Evolutionary conservation across 148 eudicot species (phyloP), one percentile per base, ranked within the genome.

Genomic region (Amaranthus cruentus): DNA sequence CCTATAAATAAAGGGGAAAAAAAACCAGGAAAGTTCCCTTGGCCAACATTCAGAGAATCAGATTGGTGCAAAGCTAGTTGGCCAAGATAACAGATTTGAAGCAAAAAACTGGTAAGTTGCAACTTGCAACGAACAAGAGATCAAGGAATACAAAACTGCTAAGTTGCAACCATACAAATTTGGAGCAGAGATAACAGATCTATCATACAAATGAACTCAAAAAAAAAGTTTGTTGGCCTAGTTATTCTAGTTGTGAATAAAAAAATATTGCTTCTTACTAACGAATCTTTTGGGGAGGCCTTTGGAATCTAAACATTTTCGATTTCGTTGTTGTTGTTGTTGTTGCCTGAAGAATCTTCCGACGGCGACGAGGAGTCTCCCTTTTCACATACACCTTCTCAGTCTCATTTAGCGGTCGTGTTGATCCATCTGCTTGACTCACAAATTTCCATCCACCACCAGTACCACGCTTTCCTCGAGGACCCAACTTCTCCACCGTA

Each of bases 401-500:
- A 3, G 21, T 79, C 53, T 91, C 93, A 68, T 94, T 85, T 65
- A 94, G 62, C 48, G 97, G 90, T 28, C 98, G 77, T 49, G 87
- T 91, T 44, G 98, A 75, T 59, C 98, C 98, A 78, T 94, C 91
- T 3, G 93, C 83, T 10, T 71, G 38, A 44, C 93, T 88, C 38
- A 88, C 79, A 47, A 94, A 88, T 70, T 88, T 94, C 93, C 93
- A 89, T 50, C 98, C 98, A 64, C 97, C 97, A 48, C 89, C 83
- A 28, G 72, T 77, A 50, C 98, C 98, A 73, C 97, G 90, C 81
- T 91, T 95, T 46, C 90, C 96, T 56, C 72, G 57, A 57, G 47
- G 38, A 48, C 77, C 72, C 58, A 47, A 14, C 15, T 28, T 55
- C 62, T 75, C 72, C 66, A 75, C 77, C 48, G 70, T 67, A 2